These are phyloP conservation scores for Fusarium pilosicola DNA, from an alignment of 2,329 filamentous ascomycete genomes.

Conservation along the genomic window DNA sequence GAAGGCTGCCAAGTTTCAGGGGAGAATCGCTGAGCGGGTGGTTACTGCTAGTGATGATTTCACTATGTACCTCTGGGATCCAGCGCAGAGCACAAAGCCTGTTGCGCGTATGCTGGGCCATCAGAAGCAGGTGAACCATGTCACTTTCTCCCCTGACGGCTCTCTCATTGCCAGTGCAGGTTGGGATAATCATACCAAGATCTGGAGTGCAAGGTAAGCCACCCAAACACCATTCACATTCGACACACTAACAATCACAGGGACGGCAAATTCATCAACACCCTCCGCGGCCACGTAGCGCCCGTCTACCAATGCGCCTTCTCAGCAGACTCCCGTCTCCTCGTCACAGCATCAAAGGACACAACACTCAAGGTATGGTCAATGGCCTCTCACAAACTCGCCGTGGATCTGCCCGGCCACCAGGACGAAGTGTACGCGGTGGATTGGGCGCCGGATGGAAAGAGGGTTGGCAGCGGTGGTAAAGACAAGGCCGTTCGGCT, in stretches of 20 bases:
- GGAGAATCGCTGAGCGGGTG: slow-evolving; percentile 81
- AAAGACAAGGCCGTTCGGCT: slow-evolving; percentile 84
- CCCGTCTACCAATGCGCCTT: slow-evolving; percentile 94
- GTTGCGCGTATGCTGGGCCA: slow-evolving; percentile 91
- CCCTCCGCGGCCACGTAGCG: slow-evolving; percentile 86
- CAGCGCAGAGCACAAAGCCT: slow-evolving; percentile 79
- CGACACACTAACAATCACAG: slow-evolving; percentile 47
- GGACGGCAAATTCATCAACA: slow-evolving; percentile 83
- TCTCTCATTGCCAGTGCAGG: slow-evolving; percentile 85
- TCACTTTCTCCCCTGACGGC: slow-evolving; percentile 92
- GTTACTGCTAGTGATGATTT: slow-evolving; percentile 95
- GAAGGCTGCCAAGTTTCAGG: slow-evolving; percentile 81
- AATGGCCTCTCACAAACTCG: slow-evolving; percentile 83
- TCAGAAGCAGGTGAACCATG: slow-evolving; percentile 96
- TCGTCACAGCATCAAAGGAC: slow-evolving; percentile 90
- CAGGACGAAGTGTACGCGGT: slow-evolving; percentile 93
- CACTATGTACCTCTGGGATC: slow-evolving; percentile 96
- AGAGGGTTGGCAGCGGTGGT: slow-evolving; percentile 88
- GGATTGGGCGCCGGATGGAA: slow-evolving; percentile 93
- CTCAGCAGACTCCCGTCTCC: slow-evolving; percentile 87
- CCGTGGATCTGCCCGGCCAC: slow-evolving; percentile 85
- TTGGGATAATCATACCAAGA: slow-evolving; percentile 94
- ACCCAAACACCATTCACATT: background rate
- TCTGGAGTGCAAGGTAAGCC: slow-evolving; percentile 81
- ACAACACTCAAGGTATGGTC: slow-evolving; percentile 97